Percentiles rank a stretch among this genome's conserved stretches.
Evolutionary conservation across 2,329 filamentous ascomycete genomes (phyloP).

Genomic region (Cyphellophora europaea): DNA sequence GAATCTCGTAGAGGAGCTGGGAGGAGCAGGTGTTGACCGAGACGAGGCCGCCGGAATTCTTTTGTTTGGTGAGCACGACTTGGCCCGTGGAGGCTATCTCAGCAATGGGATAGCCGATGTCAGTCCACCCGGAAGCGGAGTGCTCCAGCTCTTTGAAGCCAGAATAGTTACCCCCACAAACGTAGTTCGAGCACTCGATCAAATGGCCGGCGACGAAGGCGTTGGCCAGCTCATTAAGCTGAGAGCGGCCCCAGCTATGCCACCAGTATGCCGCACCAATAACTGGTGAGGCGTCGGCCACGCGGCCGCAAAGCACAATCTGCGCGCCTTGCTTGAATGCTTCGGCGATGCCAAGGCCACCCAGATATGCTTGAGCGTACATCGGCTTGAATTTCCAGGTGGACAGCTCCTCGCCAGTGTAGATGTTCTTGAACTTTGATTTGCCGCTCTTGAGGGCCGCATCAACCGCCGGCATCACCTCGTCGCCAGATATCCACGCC

Average conservation of each 20-base stretch:
- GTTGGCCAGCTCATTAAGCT: constrained; percentile 30
- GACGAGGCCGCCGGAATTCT: constrained; percentile 30
- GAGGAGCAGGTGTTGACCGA: constrained; percentile 42
- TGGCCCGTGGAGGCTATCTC: constrained; percentile 32
- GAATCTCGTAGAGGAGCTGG: constrained; percentile 47
- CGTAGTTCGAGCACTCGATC: constrained; percentile 33
- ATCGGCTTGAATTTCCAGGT: constrained; percentile 29
- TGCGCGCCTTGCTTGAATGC: constrained; percentile 32
- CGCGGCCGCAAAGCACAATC: constrained; percentile 35
- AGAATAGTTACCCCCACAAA: constrained; percentile 34
- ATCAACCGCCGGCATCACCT: constrained; percentile 28
- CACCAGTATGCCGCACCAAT: constrained; percentile 34
- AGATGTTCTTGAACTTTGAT: constrained; percentile 30
- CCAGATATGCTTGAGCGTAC: constrained; percentile 26
- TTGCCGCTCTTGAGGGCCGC: constrained; percentile 22
- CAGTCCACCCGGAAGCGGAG: constrained; percentile 28
- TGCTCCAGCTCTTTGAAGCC: constrained; percentile 30
- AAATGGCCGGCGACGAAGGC: constrained; percentile 30
- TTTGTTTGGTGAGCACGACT: constrained; percentile 36
- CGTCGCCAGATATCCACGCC: constrained; percentile 40
- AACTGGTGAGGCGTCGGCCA: constrained; percentile 34
- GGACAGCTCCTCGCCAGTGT: constrained; percentile 26
- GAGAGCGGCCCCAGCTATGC: constrained; percentile 30
- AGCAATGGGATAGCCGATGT: constrained; percentile 38
- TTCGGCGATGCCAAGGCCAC: constrained; percentile 29